These are phyloP conservation scores for Cyclotella sp. DNA, from an alignment of 108 stramenopile genomes.

Conservation along the genomic window DNA sequence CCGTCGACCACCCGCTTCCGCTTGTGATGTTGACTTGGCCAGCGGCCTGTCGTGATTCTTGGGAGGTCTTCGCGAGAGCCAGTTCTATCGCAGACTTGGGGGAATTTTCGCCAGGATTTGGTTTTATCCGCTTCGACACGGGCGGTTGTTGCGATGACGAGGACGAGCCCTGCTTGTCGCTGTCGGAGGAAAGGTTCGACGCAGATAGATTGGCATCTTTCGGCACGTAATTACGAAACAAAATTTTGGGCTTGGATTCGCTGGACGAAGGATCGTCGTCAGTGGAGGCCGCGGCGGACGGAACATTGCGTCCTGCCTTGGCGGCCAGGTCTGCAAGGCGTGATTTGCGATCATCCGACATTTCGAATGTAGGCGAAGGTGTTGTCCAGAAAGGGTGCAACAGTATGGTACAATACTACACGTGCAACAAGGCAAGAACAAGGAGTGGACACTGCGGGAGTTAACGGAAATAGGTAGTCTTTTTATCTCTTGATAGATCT, in stretches of 20 bases:
- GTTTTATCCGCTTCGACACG: constrained; percentile 39
- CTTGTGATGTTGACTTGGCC: constrained; percentile 31
- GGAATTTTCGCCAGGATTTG: constrained; percentile 12
- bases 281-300: constrained; percentile 17
- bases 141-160: neutral
- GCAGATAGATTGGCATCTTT: constrained; percentile 52
- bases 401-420: too few species aligned
- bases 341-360: constrained; percentile 75
- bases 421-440: too few species aligned
- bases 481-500: too few species aligned
- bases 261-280: constrained; percentile 21
- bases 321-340: constrained; percentile 79
- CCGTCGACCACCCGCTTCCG: constrained; percentile 24
- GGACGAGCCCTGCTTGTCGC: neutral
- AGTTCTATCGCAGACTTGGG: constrained; percentile 56
- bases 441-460: too few species aligned
- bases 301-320: constrained; percentile 61
- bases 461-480: too few species aligned
- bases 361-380: neutral
- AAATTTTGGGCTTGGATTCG: constrained; percentile 31
- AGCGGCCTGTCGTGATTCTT: constrained; percentile 50
- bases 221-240: constrained; percentile 79
- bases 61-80: constrained; percentile 63
- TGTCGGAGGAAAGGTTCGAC: neutral
- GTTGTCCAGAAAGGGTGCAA: too few species aligned